Percentiles rank a stretch among this genome's conserved stretches.
Evolutionary conservation across 2,329 filamentous ascomycete genomes (phyloP).

Genomic region (Delphinella strobiligena): DNA sequence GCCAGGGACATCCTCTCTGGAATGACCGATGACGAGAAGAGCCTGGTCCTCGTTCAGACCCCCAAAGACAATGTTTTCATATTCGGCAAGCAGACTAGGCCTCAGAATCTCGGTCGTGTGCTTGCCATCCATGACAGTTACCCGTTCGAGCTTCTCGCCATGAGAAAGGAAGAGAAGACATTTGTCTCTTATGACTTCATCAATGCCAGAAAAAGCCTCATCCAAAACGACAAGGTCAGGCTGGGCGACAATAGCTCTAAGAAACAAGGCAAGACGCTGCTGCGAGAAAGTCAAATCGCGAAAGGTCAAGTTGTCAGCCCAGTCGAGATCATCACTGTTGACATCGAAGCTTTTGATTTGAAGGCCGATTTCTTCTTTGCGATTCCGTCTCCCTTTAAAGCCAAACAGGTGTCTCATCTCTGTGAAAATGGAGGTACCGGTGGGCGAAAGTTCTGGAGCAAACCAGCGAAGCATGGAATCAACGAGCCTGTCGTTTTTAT

Average conservation of each 20-base stretch:
- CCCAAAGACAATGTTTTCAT: conserved; percentile 38
- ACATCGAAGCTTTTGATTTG: background rate
- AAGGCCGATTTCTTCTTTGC: background rate
- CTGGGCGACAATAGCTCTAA: conserved; percentile 38
- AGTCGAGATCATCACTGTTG: conserved; percentile 31
- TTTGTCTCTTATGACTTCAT: conserved; percentile 59
- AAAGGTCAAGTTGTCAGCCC: conserved; percentile 58
- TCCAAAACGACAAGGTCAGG: conserved; percentile 39
- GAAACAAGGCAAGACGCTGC: conserved; percentile 74
- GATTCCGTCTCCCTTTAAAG: too few relatives aligned
- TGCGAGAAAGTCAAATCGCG: conserved; percentile 66
- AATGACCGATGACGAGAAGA: conserved; percentile 82
- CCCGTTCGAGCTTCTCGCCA: conserved; percentile 21
- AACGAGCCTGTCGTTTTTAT: conserved; percentile 46
- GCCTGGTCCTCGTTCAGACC: conserved; percentile 64
- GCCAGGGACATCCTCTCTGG: conserved; percentile 79
- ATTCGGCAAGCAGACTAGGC: conserved; percentile 21
- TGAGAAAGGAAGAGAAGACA: conserved; percentile 65
- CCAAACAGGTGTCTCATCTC: background rate
- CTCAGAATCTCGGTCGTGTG: background rate
- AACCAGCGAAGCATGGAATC: conserved; percentile 67
- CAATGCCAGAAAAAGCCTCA: conserved; percentile 40
- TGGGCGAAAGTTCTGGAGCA: conserved; percentile 59
- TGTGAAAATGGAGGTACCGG: background rate
- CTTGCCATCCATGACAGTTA: background rate